Conservation (phyloP, 164 flowering plant genomes). For the Umbilicus rupestris region DNA sequence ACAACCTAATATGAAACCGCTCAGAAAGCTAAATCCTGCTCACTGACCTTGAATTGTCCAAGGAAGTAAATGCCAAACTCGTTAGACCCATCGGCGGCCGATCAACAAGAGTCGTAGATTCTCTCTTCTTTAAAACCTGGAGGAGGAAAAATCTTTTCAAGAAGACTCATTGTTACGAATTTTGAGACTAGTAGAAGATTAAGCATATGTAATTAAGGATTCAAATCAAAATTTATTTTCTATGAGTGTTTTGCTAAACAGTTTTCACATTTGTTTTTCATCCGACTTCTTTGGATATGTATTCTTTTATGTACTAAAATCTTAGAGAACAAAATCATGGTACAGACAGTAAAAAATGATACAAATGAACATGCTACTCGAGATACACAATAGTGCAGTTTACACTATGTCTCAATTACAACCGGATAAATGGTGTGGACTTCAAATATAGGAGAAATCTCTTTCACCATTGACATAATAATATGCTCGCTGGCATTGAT, state of each 20-base stretch:
- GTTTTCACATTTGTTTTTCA: too few species aligned
- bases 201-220: neutral
- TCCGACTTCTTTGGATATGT: neutral
- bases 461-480: neutral
- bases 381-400: neutral
- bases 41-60: slow-evolving; percentile 59
- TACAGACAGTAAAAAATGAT: neutral
- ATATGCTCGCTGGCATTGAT: neutral
- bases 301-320: neutral
- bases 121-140: slow-evolving; percentile 59
- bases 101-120: slow-evolving; percentile 36
- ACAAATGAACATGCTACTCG: neutral
- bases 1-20: neutral
- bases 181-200: neutral
- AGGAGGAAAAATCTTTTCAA: slow-evolving; percentile 5
- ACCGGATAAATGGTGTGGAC: neutral
- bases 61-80: slow-evolving; percentile 57
- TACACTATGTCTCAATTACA: neutral
- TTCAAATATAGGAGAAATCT: neutral
- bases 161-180: neutral
- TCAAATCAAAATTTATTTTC: neutral
- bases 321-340: neutral
- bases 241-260: too few species aligned
- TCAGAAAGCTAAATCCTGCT: neutral
- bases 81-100: slow-evolving; percentile 45